Evolutionary conservation across 2,329 filamentous ascomycete genomes (phyloP).

Genomic region (Aspergillus transmontanensis): DNA sequence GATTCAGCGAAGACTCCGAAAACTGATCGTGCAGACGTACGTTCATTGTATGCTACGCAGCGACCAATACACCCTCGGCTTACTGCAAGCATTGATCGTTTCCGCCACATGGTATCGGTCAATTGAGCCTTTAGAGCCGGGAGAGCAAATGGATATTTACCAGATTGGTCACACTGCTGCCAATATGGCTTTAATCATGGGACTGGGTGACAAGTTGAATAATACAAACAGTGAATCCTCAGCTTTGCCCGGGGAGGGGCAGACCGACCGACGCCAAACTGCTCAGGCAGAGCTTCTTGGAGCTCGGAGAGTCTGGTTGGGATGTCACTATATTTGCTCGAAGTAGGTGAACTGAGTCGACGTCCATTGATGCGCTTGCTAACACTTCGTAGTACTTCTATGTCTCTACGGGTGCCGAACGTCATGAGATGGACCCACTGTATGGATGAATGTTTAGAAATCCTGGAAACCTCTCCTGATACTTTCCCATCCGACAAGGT

Average conservation of each 20-base stretch:
- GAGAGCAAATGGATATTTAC: slow-evolving; percentile 13
- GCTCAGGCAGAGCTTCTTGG: neutral
- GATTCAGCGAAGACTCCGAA: slow-evolving; percentile 11
- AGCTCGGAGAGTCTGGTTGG: neutral
- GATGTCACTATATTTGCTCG: neutral
- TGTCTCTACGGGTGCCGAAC: slow-evolving; percentile 4
- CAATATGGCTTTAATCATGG: slow-evolving; percentile 11
- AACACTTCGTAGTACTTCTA: neutral
- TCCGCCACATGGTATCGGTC: slow-evolving; percentile 14
- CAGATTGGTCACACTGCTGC: slow-evolving; percentile 10
- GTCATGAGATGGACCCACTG: slow-evolving; percentile 8
- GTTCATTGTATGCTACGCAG: slow-evolving; percentile 10
- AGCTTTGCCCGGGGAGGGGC: neutral
- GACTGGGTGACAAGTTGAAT: slow-evolving; percentile 2
- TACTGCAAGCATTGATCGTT: slow-evolving; percentile 14
- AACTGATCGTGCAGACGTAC: slow-evolving; percentile 2
- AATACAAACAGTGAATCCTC: neutral
- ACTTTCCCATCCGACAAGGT: neutral
- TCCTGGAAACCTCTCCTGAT: neutral
- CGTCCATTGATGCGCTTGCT: neutral
- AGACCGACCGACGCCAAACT: neutral
- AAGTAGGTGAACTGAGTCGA: neutral
- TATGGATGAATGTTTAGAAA: slow-evolving; percentile 5
- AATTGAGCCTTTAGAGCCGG: slow-evolving; percentile 7
- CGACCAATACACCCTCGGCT: slow-evolving; percentile 14